Percentiles rank a stretch among this genome's conserved stretches.
These are phyloP conservation scores for Sordariomycetes sp. DNA, from an alignment of 2,329 filamentous ascomycete genomes.

Conservation along the genomic window DNA sequence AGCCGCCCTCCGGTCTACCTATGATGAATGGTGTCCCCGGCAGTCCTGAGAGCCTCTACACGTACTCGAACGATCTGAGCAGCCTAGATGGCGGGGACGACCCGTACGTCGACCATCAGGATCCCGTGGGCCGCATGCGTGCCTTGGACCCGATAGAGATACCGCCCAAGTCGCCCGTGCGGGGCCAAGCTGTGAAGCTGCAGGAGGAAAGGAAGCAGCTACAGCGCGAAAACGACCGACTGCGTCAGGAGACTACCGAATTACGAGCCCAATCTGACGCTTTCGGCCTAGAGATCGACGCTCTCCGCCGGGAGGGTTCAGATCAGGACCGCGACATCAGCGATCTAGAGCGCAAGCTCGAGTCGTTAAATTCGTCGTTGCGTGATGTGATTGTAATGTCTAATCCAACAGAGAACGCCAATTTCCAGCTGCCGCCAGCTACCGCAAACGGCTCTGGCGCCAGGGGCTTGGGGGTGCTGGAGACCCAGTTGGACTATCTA, in stretches of 20 bases:
- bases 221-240: conserved; percentile 32
- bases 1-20: conserved; percentile 17
- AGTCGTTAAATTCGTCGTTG: conserved; percentile 55
- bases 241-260: conserved; percentile 32
- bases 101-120: conserved; percentile 63
- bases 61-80: conserved; percentile 50
- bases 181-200: conserved; percentile 10
- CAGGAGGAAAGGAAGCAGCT: conserved; percentile 38
- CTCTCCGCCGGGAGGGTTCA: conserved; percentile 20
- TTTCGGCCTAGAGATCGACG: conserved; percentile 22
- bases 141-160: conserved; percentile 40
- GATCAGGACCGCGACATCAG: conserved; percentile 40
- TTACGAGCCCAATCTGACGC: conserved; percentile 21
- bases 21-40: conserved; percentile 52
- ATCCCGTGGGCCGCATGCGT: conserved; percentile 36
- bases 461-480: conserved; percentile 20
- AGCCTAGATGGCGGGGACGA: conserved; percentile 46
- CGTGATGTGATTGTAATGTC: conserved; percentile 55
- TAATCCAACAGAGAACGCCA: conserved; percentile 42
- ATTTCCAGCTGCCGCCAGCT: conserved; percentile 32
- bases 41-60: conserved; percentile 68
- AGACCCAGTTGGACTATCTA: conserved; percentile 59
- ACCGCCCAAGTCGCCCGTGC: conserved; percentile 44
- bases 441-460: conserved; percentile 14
- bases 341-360: conserved; percentile 54